phyloP scores from a whole-genome alignment of 352 stramenopile species.

The Phytopythium oedochilum region DNA sequence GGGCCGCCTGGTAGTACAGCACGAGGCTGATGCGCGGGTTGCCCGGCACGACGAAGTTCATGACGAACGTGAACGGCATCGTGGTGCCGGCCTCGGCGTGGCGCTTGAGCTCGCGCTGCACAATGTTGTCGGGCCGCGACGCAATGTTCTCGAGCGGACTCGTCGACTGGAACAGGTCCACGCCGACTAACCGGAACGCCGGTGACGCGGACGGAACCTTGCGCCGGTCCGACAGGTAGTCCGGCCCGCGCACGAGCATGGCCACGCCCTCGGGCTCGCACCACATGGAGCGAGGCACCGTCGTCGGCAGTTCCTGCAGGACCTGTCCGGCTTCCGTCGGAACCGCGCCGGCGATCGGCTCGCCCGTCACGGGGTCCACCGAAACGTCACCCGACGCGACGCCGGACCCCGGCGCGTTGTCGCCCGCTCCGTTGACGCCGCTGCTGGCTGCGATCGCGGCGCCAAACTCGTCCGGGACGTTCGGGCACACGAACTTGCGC shows the following conservation, averaged over 20 bases:
- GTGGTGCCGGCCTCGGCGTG: constrained; percentile 52
- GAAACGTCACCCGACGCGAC: neutral
- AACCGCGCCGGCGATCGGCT: neutral
- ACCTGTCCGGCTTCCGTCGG: constrained; percentile 1
- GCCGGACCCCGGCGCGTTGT: constrained; percentile 13
- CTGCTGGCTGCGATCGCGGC: constrained; percentile 28
- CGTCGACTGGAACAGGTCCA: constrained; percentile 60
- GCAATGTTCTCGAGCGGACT: constrained; percentile 59
- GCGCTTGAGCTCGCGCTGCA: constrained; percentile 54
- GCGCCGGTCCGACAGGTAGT: constrained; percentile 63
- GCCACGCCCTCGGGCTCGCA: constrained; percentile 51
- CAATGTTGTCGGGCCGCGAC: constrained; percentile 45
- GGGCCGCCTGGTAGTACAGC: constrained; percentile 65
- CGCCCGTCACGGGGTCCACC: constrained; percentile 10
- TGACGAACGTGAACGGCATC: constrained; percentile 76
- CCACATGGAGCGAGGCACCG: constrained; percentile 66
- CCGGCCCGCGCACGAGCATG: constrained; percentile 65
- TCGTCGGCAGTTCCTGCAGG: constrained; percentile 46
- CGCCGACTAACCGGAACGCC: constrained; percentile 56
- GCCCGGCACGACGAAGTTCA: constrained; percentile 75
- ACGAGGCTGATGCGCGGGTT: constrained; percentile 56
- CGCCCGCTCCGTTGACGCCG: constrained; percentile 6
- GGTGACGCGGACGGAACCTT: constrained; percentile 71
- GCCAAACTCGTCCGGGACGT: constrained; percentile 59
- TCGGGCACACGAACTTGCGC: constrained; percentile 68